These are phyloP conservation scores for Fibroporia radiculosa DNA, from an alignment of 768 basidiomycete species.

Conservation along the genomic window DNA sequence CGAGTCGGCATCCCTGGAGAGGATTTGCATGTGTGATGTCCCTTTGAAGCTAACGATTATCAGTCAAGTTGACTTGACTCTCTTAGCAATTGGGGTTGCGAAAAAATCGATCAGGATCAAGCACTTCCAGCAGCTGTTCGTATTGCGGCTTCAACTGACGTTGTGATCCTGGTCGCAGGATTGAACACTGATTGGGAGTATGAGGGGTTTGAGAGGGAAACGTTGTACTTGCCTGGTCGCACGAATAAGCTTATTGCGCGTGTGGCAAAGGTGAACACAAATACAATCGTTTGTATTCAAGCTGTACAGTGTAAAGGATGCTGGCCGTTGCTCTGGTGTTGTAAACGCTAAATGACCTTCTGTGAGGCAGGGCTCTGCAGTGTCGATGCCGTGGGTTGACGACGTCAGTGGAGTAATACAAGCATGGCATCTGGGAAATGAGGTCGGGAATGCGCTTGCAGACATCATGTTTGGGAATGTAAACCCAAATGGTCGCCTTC, in stretches of 20 bases:
- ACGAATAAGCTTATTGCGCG: conserved; percentile 52
- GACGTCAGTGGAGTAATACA: conserved; percentile 49
- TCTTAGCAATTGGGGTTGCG: too few species aligned
- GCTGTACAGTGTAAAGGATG: conserved; percentile 36
- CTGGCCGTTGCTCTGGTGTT: background rate
- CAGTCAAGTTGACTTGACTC: too few species aligned
- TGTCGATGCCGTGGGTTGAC: conserved; percentile 69
- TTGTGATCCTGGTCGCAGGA: conserved; percentile 52
- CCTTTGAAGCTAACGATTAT: too few species aligned
- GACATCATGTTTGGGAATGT: conserved; percentile 57
- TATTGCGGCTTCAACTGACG: conserved; percentile 46
- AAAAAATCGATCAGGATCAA: conserved; percentile 48
- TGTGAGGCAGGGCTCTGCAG: conserved; percentile 47
- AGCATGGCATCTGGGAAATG: conserved; percentile 62
- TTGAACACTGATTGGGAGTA: conserved; percentile 68
- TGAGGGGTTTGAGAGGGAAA: conserved; percentile 65
- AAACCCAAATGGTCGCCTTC: conserved; percentile 53
- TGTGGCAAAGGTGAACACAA: conserved; percentile 46
- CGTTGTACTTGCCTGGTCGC: conserved; percentile 48
- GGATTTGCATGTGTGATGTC: too few species aligned
- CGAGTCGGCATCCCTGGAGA: too few species aligned
- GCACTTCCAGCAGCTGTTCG: conserved; percentile 50
- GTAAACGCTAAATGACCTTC: conserved; percentile 1
- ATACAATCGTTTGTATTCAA: conserved; percentile 54
- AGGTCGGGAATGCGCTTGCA: conserved; percentile 57